Evolutionary conservation across 495 filamentous ascomycete species (phyloP).

Genomic region (Sordaria brevicollis): DNA sequence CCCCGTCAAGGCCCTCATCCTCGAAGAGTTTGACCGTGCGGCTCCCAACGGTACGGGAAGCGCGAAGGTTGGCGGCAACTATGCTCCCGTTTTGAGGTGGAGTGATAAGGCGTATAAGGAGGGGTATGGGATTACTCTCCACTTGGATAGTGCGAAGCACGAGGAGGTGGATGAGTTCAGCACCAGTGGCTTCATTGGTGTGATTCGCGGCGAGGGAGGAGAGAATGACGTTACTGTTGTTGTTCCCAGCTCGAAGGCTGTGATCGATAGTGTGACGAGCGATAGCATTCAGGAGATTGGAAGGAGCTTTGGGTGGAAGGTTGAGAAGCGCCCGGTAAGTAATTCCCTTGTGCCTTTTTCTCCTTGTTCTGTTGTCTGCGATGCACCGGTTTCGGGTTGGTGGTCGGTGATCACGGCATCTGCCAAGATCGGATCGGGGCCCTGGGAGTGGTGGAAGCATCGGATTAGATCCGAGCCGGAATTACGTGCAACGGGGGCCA

Average conservation of each 20-base stretch:
- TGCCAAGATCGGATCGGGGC: neutral
- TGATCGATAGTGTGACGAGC: conserved; percentile 75
- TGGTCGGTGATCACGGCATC: neutral
- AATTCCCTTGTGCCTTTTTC: neutral
- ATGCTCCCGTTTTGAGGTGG: conserved; percentile 71
- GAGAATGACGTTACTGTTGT: conserved; percentile 51
- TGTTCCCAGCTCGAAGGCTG: conserved; percentile 67
- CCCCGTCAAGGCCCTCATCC: conserved; percentile 67
- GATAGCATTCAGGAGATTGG: conserved; percentile 61
- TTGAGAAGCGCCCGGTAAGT: conserved; percentile 49
- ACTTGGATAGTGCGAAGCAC: conserved; percentile 70
- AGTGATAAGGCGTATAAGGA: conserved; percentile 62
- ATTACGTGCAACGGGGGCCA: neutral
- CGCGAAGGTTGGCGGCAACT: conserved; percentile 71
- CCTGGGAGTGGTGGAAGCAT: neutral
- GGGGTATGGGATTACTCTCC: conserved; percentile 79
- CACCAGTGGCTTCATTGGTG: conserved; percentile 77
- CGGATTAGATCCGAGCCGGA: neutral
- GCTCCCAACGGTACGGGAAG: conserved; percentile 64
- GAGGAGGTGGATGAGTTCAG: conserved; percentile 84
- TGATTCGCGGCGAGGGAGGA: conserved; percentile 44
- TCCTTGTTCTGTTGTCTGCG: neutral
- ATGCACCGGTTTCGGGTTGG: neutral
- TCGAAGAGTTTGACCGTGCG: conserved; percentile 67
- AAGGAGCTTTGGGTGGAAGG: conserved; percentile 52